Evolutionary conservation across 2,329 filamentous ascomycete species (phyloP).

Genomic region (Diaporthe citri): DNA sequence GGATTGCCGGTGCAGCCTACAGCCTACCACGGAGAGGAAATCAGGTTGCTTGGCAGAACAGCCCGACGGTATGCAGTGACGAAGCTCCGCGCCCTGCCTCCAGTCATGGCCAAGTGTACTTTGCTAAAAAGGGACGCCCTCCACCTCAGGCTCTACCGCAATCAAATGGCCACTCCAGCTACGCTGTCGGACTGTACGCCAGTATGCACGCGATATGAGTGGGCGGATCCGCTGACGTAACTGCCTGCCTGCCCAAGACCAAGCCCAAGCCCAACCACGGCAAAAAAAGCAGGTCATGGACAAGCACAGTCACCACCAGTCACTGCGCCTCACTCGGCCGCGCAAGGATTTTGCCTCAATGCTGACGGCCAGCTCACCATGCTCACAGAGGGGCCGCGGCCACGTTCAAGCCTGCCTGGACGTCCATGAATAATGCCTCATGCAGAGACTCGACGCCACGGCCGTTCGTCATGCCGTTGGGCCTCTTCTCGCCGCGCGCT

Average conservation of each 20-base stretch:
- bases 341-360: constrained; percentile 31
- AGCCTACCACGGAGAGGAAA: constrained; percentile 23
- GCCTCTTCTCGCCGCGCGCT: background rate
- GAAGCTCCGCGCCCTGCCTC: constrained; percentile 24
- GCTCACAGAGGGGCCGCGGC: background rate
- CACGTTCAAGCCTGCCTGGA: constrained; percentile 1
- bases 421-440: constrained; percentile 20
- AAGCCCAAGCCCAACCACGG: background rate
- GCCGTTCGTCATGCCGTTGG: background rate
- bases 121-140: constrained; percentile 28
- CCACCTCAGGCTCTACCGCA: constrained; percentile 19
- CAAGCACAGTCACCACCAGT: constrained; percentile 1
- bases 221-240: constrained; percentile 30
- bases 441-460: background rate
- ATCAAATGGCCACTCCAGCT: background rate
- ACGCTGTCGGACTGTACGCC: background rate
- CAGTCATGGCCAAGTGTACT: constrained; percentile 16
- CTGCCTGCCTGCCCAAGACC: constrained; percentile 14
- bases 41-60: constrained; percentile 34
- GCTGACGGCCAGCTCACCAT: constrained; percentile 9
- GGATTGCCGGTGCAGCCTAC: constrained; percentile 12
- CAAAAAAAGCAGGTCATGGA: background rate
- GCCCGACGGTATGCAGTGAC: constrained; percentile 33
- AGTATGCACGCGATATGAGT: constrained; percentile 15
- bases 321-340: constrained; percentile 27